Base-by-base conservation (phyloP, 2,329 filamentous ascomycete species). In the Xylariaceae sp. region DNA sequence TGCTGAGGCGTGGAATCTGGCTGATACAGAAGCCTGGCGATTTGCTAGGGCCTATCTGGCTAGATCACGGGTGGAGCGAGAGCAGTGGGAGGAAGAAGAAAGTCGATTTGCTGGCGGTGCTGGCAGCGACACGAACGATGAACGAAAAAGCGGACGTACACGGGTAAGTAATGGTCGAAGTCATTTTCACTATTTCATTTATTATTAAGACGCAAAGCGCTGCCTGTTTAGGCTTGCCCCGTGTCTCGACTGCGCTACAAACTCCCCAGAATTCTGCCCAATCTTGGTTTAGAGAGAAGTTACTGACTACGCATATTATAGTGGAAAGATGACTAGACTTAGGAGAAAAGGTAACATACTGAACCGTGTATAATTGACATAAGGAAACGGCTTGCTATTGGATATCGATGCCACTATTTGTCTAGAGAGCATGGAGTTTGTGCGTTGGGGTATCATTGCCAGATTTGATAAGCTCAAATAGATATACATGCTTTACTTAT, bases 11-110 rank as follows among this genome's bases (percentile, higher is more conserved):
- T 87, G 84, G 84, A 86, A 84, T 67, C 68, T 91, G 59, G 87
- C 84, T 0, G 89, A 93, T 64, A 86, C 85, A 1, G 89, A 93
- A 71, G 84, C 85, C 1, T 93, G 89, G 89, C 83, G 82, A 64
- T 92, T 92, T 66, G 80, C 85, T 4, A 76, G 85, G 30, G 88
- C 89, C 0, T 91, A 82, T 59, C 74, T 85, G 44, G 87, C 87
- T 15, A 74, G 88, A 30, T 75, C 81, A 35, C 73, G 78, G 21
- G 76, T 87, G 39, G 88, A 91, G 75, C 75, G 87, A 51, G 69
- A 76, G 61, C 77, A 81, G 64, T 92, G 88, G 87, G 86, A 90
- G 67, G 81, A 86, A 57, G 82, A 88, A 55, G 87, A 91, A 73
- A 79, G 79, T 58, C 80, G 77, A 61, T 91, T 82, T 67, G 81